Evolutionary conservation across 2,329 filamentous ascomycete genomes (phyloP).

Genomic region (Cytospora chrysosperma): DNA sequence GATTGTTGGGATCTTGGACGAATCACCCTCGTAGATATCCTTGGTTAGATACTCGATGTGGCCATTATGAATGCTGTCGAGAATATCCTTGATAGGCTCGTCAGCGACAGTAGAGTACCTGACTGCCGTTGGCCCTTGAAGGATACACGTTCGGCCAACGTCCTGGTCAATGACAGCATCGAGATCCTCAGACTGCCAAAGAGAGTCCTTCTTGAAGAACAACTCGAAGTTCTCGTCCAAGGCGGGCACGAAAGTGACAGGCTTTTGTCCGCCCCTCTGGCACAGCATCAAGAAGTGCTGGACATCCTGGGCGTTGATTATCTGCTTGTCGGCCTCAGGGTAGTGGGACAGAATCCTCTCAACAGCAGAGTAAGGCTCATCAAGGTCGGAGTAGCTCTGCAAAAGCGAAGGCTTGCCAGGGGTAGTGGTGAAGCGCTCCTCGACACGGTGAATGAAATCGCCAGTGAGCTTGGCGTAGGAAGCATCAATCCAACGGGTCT

Average conservation of each 20-base stretch:
- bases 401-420: slow-evolving; percentile 75
- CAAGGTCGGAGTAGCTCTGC: slow-evolving; percentile 86
- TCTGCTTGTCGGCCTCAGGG: slow-evolving; percentile 81
- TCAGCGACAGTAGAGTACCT: slow-evolving; percentile 88
- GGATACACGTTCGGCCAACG: slow-evolving; percentile 91
- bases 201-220: slow-evolving; percentile 99
- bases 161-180: slow-evolving; percentile 95
- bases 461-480: slow-evolving; percentile 81
- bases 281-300: slow-evolving; percentile 95
- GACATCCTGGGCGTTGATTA: slow-evolving; percentile 97
- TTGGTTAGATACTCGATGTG: slow-evolving; percentile 79
- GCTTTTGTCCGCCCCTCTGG: slow-evolving; percentile 90
- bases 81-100: slow-evolving; percentile 91
- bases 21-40: slow-evolving; percentile 77
- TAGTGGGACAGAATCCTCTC: slow-evolving; percentile 79
- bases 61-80: slow-evolving; percentile 83
- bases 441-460: slow-evolving; percentile 94
- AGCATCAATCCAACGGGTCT: slow-evolving; percentile 86
- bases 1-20: slow-evolving; percentile 73
- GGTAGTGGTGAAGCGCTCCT: slow-evolving; percentile 86
- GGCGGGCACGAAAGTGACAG: slow-evolving; percentile 91
- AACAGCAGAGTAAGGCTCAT: slow-evolving; percentile 75
- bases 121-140: slow-evolving; percentile 90
- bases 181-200: slow-evolving; percentile 98
- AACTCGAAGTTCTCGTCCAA: slow-evolving; percentile 97